phyloP scores from a whole-genome alignment of 345 rosid species.

The Crucihimalaya himalaica region DNA sequence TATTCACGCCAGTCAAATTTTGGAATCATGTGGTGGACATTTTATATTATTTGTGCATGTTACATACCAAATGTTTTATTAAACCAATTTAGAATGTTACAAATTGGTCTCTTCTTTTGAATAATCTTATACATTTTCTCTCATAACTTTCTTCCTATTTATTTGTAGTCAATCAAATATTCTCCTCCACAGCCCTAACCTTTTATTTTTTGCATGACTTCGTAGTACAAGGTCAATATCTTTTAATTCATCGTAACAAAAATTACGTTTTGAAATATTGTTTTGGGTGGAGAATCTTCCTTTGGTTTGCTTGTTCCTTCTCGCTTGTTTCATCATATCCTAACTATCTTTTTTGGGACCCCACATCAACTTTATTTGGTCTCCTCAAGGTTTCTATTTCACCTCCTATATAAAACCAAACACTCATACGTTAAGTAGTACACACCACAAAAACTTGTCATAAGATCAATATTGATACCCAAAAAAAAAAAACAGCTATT shows the following conservation, averaged over 20 bases:
- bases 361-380: slow-evolving; percentile 32
- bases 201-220: too few relatives aligned
- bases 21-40: slow-evolving; percentile 4
- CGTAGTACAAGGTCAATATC: slow-evolving; percentile 22
- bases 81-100: slow-evolving; percentile 2
- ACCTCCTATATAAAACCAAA: slow-evolving; percentile 29
- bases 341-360: neutral
- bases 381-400: slow-evolving; percentile 10
- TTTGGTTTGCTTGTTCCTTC: slow-evolving; percentile 9
- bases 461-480: slow-evolving; percentile 3
- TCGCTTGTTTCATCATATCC: slow-evolving; percentile 30
- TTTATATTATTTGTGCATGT: neutral
- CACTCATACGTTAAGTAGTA: neutral
- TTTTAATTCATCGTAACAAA: neutral
- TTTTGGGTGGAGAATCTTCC: slow-evolving; percentile 23
- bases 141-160: neutral
- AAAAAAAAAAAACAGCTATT: neutral
- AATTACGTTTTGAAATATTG: neutral
- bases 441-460: neutral
- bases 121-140: too few relatives aligned
- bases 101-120: slow-evolving; percentile 2
- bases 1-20: neutral
- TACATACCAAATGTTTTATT: too few relatives aligned
- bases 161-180: neutral
- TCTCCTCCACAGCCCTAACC: neutral